A percentile compares a stretch with the other conserved stretches of the same genome.
Evolutionary conservation across 2,329 filamentous ascomycete species (phyloP).

Genomic region (Cladosporium sp.): DNA sequence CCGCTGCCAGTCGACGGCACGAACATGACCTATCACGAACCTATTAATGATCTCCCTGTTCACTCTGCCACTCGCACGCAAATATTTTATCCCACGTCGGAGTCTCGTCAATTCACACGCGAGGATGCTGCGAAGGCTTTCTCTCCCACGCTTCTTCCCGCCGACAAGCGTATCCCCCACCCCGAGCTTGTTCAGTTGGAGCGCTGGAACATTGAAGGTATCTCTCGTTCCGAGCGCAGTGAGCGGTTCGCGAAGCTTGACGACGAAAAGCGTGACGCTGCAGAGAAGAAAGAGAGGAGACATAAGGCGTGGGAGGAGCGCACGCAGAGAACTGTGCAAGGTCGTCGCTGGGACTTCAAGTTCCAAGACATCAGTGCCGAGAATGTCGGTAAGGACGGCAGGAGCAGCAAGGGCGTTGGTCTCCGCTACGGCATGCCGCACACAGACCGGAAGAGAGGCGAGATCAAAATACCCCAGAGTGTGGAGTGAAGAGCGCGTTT

Average conservation of each 20-base stretch:
- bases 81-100: slow-evolving; percentile 60
- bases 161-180: slow-evolving; percentile 60
- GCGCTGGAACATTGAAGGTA: slow-evolving; percentile 37
- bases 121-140: slow-evolving; percentile 61
- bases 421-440: slow-evolving; percentile 59
- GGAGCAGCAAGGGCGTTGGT: slow-evolving; percentile 50
- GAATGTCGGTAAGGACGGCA: slow-evolving; percentile 51
- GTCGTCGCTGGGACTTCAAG: slow-evolving; percentile 55
- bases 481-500: slow-evolving; percentile 39
- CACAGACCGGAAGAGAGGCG: slow-evolving; percentile 58
- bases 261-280: slow-evolving; percentile 33
- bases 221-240: slow-evolving; percentile 38
- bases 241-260: slow-evolving; percentile 21
- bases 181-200: slow-evolving; percentile 53
- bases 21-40: slow-evolving; percentile 48
- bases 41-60: slow-evolving; percentile 60
- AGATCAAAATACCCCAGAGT: slow-evolving; percentile 58
- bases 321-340: slow-evolving; percentile 41
- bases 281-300: slow-evolving; percentile 36
- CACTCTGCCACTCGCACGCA: slow-evolving; percentile 51
- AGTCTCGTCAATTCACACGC: slow-evolving; percentile 61
- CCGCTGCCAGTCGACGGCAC: slow-evolving; percentile 36
- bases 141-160: slow-evolving; percentile 53
- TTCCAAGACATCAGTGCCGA: slow-evolving; percentile 55
- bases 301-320: slow-evolving; percentile 40